phyloP scores from a whole-genome alignment of 2,329 filamentous ascomycete species.

The Sporothrix phasma region DNA sequence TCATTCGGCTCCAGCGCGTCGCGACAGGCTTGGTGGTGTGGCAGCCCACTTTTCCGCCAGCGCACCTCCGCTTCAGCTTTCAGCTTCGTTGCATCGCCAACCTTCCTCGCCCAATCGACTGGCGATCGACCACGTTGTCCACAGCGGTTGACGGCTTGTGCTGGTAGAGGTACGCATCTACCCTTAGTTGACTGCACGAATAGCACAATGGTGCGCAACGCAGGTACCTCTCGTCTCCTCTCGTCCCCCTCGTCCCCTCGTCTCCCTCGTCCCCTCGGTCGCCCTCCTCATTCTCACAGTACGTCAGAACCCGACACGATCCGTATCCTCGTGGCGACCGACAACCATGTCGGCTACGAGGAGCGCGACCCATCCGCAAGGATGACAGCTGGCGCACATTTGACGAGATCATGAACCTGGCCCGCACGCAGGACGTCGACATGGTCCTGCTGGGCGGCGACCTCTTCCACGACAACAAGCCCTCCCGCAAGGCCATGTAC shows the following conservation, averaged over 20 bases:
- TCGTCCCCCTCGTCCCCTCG: not conserved
- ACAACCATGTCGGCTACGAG: constrained; percentile 95
- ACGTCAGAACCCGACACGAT: constrained; percentile 64
- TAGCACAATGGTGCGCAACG: constrained; percentile 22
- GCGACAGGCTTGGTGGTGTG: not conserved
- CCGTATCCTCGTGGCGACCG: constrained; percentile 84
- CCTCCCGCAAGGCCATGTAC: constrained; percentile 89
- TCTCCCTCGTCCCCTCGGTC: not conserved
- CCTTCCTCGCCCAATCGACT: not conserved
- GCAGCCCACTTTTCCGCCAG: constrained; percentile 1
- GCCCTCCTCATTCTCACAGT: not conserved
- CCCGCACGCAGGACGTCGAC: constrained; percentile 74
- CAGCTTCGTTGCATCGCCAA: not conserved
- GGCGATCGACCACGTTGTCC: not conserved
- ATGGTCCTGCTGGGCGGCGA: constrained; percentile 95
- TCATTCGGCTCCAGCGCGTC: constrained; percentile 16
- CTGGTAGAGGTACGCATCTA: no score
- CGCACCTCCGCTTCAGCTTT: not conserved
- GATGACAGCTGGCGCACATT: constrained; percentile 96
- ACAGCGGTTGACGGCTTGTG: no score
- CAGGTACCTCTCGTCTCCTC: constrained; percentile 18
- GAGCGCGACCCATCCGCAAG: constrained; percentile 87
- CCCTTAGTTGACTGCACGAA: not conserved
- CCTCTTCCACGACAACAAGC: constrained; percentile 96
- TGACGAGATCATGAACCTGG: constrained; percentile 87